Evolutionary conservation across 805 yeast genomes (phyloP).

Genomic region (Danielia reshetovae): DNA sequence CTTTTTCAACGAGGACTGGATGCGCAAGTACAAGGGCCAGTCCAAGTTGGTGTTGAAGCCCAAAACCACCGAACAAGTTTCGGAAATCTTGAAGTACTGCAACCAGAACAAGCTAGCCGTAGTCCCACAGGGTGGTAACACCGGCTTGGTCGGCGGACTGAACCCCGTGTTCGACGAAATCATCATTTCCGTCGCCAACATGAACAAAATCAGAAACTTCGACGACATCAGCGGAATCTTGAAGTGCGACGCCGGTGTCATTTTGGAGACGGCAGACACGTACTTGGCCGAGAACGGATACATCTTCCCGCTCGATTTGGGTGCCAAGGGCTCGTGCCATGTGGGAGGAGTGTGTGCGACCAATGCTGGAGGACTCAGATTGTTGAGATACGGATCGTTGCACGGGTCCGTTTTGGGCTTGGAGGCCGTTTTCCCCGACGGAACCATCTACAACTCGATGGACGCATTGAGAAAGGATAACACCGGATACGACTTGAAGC

Average conservation of each 20-base stretch:
- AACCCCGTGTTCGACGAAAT: slow-evolving; percentile 91
- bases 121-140: slow-evolving; percentile 97
- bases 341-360: slow-evolving; percentile 95
- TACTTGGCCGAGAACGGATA: slow-evolving; percentile 76
- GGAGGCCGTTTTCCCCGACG: slow-evolving; percentile 91
- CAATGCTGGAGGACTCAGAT: slow-evolving; percentile 92
- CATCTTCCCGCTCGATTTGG: slow-evolving; percentile 89
- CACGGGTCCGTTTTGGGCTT: slow-evolving; percentile 90
- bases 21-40: slow-evolving; percentile 90
- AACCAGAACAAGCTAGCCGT: slow-evolving; percentile 73
- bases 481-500: slow-evolving; percentile 92
- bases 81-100: slow-evolving; percentile 74
- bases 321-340: slow-evolving; percentile 96
- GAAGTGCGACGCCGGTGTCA: slow-evolving; percentile 87
- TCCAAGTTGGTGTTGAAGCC: slow-evolving; percentile 80
- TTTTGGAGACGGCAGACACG: slow-evolving; percentile 79
- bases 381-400: slow-evolving; percentile 83
- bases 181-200: slow-evolving; percentile 59
- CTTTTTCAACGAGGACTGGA: slow-evolving; percentile 86
- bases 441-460: slow-evolving; percentile 75
- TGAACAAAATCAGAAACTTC: slow-evolving; percentile 79
- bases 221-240: slow-evolving; percentile 80
- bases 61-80: slow-evolving; percentile 70
- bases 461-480: slow-evolving; percentile 88
- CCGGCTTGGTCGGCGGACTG: slow-evolving; percentile 94